Conservation (phyloP, 2,329 filamentous ascomycete genomes). For the Spiromastix sp. region DNA sequence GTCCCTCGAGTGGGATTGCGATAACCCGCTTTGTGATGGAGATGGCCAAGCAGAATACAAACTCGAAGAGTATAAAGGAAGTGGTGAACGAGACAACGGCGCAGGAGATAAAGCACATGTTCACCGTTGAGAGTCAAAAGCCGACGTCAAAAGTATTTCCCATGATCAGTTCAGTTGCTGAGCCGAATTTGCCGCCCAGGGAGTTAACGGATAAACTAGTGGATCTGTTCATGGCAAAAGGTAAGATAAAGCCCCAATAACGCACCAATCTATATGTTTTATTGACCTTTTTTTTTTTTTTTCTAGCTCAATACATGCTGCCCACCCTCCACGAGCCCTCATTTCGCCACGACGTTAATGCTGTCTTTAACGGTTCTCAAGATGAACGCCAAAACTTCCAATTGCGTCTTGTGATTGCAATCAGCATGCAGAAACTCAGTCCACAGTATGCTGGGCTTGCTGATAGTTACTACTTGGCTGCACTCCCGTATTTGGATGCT, state of each 20-base stretch:
- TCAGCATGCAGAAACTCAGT: slow-evolving; percentile 87
- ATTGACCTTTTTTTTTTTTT: slow-evolving; percentile 8
- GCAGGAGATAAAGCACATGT: slow-evolving; percentile 58
- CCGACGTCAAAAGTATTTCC: slow-evolving; percentile 75
- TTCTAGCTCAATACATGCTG: slow-evolving; percentile 71
- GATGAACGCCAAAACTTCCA: slow-evolving; percentile 83
- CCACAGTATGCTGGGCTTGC: slow-evolving; percentile 84
- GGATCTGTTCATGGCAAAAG: slow-evolving; percentile 76
- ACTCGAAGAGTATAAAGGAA: slow-evolving; percentile 83
- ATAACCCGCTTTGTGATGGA: slow-evolving; percentile 95
- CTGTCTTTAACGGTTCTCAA: slow-evolving; percentile 64
- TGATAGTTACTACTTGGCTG: slow-evolving; percentile 88
- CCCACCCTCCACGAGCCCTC: slow-evolving; percentile 77
- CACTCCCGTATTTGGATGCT: slow-evolving; percentile 71
- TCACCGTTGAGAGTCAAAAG: slow-evolving; percentile 54
- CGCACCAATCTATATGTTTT: not conserved
- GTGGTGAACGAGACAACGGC: slow-evolving; percentile 68
- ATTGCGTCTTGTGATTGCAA: slow-evolving; percentile 83
- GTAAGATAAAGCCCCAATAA: slow-evolving; percentile 37
- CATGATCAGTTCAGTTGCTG: slow-evolving; percentile 75
- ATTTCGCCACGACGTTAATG: slow-evolving; percentile 65
- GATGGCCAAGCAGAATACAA: slow-evolving; percentile 85
- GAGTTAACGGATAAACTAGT: slow-evolving; percentile 68
- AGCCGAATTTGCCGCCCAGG: slow-evolving; percentile 62
- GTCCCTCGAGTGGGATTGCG: slow-evolving; percentile 88